phyloP scores from a whole-genome alignment of 768 basidiomycete species.

The Hericium erinaceus region DNA sequence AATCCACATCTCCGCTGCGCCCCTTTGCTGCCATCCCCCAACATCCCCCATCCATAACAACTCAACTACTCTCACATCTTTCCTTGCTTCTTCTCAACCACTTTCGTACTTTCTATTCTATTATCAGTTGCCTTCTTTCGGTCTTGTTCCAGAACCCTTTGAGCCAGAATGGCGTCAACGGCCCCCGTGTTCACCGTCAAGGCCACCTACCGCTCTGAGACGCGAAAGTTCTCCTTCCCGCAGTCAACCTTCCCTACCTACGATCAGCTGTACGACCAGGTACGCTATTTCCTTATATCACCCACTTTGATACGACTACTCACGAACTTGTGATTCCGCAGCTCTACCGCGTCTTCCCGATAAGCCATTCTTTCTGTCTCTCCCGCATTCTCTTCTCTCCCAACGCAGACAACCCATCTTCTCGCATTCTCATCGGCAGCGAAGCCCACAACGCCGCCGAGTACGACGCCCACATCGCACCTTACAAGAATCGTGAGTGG shows the following conservation, averaged over 20 bases:
- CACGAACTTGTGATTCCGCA: constrained; percentile 20
- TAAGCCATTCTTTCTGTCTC: constrained; percentile 49
- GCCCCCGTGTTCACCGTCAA: constrained; percentile 65
- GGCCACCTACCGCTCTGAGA: constrained; percentile 64
- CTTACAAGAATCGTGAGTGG: constrained; percentile 44
- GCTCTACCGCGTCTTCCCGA: constrained; percentile 66
- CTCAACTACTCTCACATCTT: too few species aligned
- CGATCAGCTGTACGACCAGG: constrained; percentile 53
- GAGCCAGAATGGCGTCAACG: constrained; percentile 17
- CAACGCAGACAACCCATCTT: constrained; percentile 35
- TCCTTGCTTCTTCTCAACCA: not conserved
- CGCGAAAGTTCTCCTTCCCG: constrained; percentile 54
- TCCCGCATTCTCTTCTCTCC: constrained; percentile 65
- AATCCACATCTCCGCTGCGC: not conserved
- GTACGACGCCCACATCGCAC: constrained; percentile 41
- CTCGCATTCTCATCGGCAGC: constrained; percentile 51
- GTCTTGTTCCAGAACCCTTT: too few species aligned
- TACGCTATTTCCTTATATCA: constrained; percentile 20
- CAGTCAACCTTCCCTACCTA: constrained; percentile 54
- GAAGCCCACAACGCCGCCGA: constrained; percentile 52
- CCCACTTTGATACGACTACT: too few species aligned
- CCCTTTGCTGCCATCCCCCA: not conserved
- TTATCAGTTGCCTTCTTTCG: constrained; percentile 4
- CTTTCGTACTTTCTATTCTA: not conserved
- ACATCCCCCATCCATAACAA: not conserved